Evolutionary conservation across 2,329 filamentous ascomycete species (phyloP).

Genomic region (Ustulina deusta): DNA sequence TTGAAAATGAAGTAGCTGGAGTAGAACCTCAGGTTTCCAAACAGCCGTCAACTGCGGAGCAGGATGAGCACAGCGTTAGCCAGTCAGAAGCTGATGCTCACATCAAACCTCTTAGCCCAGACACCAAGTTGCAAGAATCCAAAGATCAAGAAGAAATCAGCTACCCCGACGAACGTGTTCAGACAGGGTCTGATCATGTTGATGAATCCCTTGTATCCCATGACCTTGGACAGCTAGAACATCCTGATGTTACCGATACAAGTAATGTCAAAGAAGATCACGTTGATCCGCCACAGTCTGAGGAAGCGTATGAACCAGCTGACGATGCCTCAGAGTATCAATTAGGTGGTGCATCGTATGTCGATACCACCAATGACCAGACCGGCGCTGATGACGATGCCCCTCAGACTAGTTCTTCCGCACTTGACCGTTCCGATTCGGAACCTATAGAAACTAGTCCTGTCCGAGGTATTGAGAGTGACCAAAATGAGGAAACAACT

Average conservation of each 20-base stretch:
- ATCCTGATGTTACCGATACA: slow-evolving; percentile 17
- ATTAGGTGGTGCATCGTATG: slow-evolving; percentile 40
- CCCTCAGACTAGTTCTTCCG: slow-evolving; percentile 25
- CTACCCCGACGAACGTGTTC: slow-evolving; percentile 24
- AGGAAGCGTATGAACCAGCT: slow-evolving; percentile 30
- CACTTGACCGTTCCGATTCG: slow-evolving; percentile 13
- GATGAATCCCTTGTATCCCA: slow-evolving; percentile 14
- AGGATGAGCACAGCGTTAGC: slow-evolving; percentile 12
- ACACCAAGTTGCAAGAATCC: slow-evolving; percentile 10
- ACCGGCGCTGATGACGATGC: slow-evolving; percentile 27
- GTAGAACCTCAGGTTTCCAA: slow-evolving; percentile 8
- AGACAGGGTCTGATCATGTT: slow-evolving; percentile 25
- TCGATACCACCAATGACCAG: slow-evolving; percentile 42
- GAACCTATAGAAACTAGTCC: slow-evolving; percentile 21
- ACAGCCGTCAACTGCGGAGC: background rate
- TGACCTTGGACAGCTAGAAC: slow-evolving; percentile 20
- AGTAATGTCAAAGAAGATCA: slow-evolving; percentile 29
- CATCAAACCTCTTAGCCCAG: slow-evolving; percentile 4
- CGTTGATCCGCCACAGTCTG: slow-evolving; percentile 17
- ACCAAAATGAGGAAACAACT: background rate
- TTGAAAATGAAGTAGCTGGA: slow-evolving; percentile 16
- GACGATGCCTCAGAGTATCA: slow-evolving; percentile 39
- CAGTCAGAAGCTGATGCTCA: slow-evolving; percentile 6
- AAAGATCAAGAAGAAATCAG: slow-evolving; percentile 15
- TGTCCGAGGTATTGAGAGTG: background rate